A percentile compares a stretch with the other conserved stretches of the same genome.
Conservation (phyloP, 306 rosid species). For the Comarum palustre region DNA sequence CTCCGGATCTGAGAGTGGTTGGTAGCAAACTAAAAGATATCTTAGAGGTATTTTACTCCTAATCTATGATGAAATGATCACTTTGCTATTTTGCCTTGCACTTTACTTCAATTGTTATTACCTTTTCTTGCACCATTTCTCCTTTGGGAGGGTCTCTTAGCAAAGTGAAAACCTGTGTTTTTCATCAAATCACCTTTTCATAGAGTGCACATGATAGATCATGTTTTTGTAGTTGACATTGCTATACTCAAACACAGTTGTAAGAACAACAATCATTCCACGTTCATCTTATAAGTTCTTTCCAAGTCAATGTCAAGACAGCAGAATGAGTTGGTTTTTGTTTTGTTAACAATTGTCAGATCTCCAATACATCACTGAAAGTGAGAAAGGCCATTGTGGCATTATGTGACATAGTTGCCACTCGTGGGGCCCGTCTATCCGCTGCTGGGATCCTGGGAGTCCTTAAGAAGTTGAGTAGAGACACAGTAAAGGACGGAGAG, state of each 20-base stretch:
- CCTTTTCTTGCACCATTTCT: conserved; percentile 5
- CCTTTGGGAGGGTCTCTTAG: conserved; percentile 7
- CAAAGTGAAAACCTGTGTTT: neutral
- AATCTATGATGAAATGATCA: conserved; percentile 7
- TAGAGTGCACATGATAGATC: neutral
- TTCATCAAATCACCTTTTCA: neutral
- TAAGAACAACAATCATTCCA: neutral
- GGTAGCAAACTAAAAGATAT: conserved; percentile 66
- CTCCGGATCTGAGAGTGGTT: conserved; percentile 76
- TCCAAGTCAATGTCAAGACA: neutral
- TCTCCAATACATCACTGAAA: conserved; percentile 66
- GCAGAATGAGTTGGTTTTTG: conserved; percentile 7
- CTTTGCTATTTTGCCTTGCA: conserved; percentile 1
- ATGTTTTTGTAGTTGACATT: neutral
- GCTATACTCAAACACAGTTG: neutral
- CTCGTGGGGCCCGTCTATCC: conserved; percentile 80
- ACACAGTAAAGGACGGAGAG: conserved; percentile 55
- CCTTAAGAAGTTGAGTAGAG: conserved; percentile 86
- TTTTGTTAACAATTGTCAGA: conserved; percentile 36
- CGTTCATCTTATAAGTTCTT: neutral
- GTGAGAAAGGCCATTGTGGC: conserved; percentile 57
- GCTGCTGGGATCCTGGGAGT: conserved; percentile 85
- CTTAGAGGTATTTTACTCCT: conserved; percentile 54
- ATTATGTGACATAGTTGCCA: conserved; percentile 72
- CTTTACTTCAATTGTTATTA: neutral